Conservation (phyloP, 495 filamentous ascomycete genomes). For the Astrothelium subdiscretum region DNA sequence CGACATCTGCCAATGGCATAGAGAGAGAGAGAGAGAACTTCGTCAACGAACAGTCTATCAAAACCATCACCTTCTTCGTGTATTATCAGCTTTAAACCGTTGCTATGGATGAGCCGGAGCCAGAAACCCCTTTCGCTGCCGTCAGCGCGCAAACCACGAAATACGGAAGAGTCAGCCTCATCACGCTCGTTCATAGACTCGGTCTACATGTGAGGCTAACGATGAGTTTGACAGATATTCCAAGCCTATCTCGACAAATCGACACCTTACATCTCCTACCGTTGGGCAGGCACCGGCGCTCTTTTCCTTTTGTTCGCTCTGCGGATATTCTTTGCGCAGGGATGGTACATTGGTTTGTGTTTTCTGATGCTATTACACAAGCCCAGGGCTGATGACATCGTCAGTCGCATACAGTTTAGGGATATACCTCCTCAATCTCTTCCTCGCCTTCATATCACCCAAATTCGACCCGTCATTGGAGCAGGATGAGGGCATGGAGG, state of each 20-base stretch:
- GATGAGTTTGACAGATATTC: slow-evolving; percentile 53
- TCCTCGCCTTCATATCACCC: slow-evolving; percentile 95
- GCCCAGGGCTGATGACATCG: neutral
- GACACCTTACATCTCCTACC: slow-evolving; percentile 74
- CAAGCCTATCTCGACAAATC: slow-evolving; percentile 89
- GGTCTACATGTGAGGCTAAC: neutral
- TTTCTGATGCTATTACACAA: neutral
- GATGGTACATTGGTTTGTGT: slow-evolving; percentile 91
- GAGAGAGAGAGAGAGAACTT: no score
- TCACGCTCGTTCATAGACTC: neutral
- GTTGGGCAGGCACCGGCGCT: slow-evolving; percentile 72
- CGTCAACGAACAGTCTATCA: no score
- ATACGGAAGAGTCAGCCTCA: slow-evolving; percentile 47
- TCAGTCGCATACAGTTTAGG: slow-evolving; percentile 93
- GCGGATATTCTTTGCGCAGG: slow-evolving; percentile 80
- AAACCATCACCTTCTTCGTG: neutral
- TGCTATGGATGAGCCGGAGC: slow-evolving; percentile 65
- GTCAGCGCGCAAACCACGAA: slow-evolving; percentile 74
- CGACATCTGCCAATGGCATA: neutral
- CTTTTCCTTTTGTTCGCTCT: slow-evolving; percentile 72
- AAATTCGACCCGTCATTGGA: slow-evolving; percentile 98
- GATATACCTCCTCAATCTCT: slow-evolving; percentile 98
- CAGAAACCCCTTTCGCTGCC: slow-evolving; percentile 75
- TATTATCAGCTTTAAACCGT: neutral
- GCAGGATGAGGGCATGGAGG: slow-evolving; percentile 90